Evolutionary conservation across 2,329 filamentous ascomycete genomes (phyloP).

Genomic region (Pleoardoris graminearum): DNA sequence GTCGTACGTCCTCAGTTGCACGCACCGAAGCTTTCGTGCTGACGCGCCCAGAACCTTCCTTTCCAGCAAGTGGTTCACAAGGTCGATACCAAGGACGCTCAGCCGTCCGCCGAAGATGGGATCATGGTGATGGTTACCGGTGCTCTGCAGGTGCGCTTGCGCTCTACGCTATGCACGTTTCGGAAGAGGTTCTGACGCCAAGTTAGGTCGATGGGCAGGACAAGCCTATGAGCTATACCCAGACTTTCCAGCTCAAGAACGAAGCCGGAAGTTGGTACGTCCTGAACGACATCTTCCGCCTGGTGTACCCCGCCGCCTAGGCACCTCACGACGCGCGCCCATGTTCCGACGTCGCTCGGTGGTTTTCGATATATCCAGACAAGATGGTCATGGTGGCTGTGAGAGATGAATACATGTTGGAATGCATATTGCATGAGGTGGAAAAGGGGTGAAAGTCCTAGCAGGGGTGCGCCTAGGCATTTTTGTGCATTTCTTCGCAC

Average conservation of each 20-base stretch:
- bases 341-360: not conserved
- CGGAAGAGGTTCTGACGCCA: conserved; percentile 16
- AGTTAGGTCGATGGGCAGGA: conserved; percentile 80
- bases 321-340: conserved; percentile 1
- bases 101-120: conserved; percentile 69
- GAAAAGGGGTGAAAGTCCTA: not conserved
- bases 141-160: conserved; percentile 69
- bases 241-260: conserved; percentile 82
- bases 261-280: conserved; percentile 78
- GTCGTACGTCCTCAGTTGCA: conserved; percentile 57
- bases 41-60: conserved; percentile 64
- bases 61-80: conserved; percentile 82
- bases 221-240: conserved; percentile 86
- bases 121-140: conserved; percentile 90
- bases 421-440: conserved; percentile 3
- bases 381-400: conserved; percentile 1
- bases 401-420: conserved; percentile 1
- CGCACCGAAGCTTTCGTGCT: conserved; percentile 14
- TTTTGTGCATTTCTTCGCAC: not conserved
- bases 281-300: conserved; percentile 93
- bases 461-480: not conserved
- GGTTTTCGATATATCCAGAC: not conserved
- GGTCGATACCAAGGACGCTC: conserved; percentile 77
- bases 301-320: conserved; percentile 66
- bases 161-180: not conserved